Evolutionary conservation across 306 rosid species (phyloP).

Genomic region (Ormosia semicastrata): DNA sequence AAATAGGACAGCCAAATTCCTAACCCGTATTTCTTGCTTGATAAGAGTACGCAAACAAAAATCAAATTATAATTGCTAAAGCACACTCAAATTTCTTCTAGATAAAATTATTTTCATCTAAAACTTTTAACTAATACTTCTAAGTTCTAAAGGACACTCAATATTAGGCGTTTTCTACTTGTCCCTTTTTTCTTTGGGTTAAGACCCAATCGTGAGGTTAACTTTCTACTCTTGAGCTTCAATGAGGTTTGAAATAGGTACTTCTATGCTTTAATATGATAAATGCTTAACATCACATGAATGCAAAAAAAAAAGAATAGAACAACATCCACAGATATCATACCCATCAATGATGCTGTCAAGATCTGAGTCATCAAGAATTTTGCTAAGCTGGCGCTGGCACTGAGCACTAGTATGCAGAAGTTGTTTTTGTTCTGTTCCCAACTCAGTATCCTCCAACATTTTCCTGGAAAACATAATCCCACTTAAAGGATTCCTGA

Average conservation of each 20-base stretch:
- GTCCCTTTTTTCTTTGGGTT: neutral
- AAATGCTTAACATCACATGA: neutral
- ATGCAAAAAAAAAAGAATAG: neutral
- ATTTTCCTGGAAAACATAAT: slow-evolving; percentile 60
- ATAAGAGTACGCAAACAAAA: neutral
- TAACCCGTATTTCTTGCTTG: neutral
- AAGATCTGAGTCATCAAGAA: slow-evolving; percentile 89
- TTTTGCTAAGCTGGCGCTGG: slow-evolving; percentile 85
- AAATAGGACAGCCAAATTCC: neutral
- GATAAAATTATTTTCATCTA: neutral
- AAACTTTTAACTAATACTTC: neutral
- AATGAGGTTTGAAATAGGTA: neutral
- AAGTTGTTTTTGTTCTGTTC: slow-evolving; percentile 65
- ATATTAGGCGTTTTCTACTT: neutral
- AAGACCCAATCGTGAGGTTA: neutral
- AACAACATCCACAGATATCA: slow-evolving; percentile 5
- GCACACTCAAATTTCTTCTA: neutral
- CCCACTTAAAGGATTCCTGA: slow-evolving; percentile 68
- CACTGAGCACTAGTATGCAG: slow-evolving; percentile 69
- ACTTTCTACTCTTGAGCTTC: neutral
- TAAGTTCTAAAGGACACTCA: neutral
- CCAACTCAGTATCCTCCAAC: slow-evolving; percentile 77
- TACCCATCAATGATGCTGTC: slow-evolving; percentile 91
- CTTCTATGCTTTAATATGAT: neutral
- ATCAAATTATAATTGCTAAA: neutral